Base-by-base conservation (phyloP, 495 filamentous ascomycete genomes). In the Bombardia bombarda region DNA sequence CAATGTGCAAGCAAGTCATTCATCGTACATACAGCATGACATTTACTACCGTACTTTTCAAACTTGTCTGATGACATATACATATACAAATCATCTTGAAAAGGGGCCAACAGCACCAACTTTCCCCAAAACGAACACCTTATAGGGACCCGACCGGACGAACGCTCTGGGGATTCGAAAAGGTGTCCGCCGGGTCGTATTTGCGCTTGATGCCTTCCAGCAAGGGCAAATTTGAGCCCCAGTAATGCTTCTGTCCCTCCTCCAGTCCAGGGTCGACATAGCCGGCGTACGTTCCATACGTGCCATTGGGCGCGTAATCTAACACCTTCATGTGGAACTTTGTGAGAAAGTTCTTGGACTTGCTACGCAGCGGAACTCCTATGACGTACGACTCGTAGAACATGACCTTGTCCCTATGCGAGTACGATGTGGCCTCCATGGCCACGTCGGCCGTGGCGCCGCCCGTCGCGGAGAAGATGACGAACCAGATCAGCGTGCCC, bases 81-180 rank as follows among this genome's bases (percentile, higher is more conserved):
- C 7, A 33, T 32, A 32, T 14, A 33, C 10, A 33, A 33, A 4
- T 2, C 3, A 3, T 17, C n/a, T 7, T 28, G 6, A 28, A 28
- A 28, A 7, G 6, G 7, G 12, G 6, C 12, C 6, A 28, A 28
- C n/a, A 17, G 12, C 16, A 7, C 31, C 32, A 2, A 14, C 1
- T 16, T 33, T 16, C 13, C 13, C 13, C 16, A 2, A 14, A 14
- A 1, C 32, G 7, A 18, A 28, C 25, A 7, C 12, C 12, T 7
- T 28, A 12, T 28, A 28, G 7, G 25, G 6, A 28, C 25, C 25
- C 25, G 25, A 33, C 32, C 8, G 14, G 18, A 30, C 51, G 49
- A 10, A 82, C 68, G 47, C 74, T 73, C 64, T 83, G 80, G 4
- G 82, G 81, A 53, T 84, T 83, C 60, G 75, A 77, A 48, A 84